A percentile compares a stretch with the other conserved stretches of the same genome.
Evolutionary conservation across 2,329 filamentous ascomycete species (phyloP).

Genomic region (Neonectria coccinea): DNA sequence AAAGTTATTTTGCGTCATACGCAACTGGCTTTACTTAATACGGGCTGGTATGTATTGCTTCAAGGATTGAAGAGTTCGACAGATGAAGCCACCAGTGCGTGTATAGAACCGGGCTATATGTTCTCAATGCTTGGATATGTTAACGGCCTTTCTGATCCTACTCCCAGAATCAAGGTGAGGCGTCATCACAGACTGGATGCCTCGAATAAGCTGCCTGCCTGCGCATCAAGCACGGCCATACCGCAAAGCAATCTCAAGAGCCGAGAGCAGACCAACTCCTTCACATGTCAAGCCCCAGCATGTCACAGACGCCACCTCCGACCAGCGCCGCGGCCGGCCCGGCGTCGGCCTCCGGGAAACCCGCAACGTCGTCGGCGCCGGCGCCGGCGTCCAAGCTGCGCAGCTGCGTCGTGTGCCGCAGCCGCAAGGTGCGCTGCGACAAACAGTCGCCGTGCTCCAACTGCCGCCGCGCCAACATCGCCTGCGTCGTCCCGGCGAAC

Average conservation of each 20-base stretch:
- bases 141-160: neutral
- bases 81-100: neutral
- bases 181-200: neutral
- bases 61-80: no score
- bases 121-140: neutral
- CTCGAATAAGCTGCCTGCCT: neutral
- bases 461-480: conserved; percentile 64
- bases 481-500: conserved; percentile 62
- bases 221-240: neutral
- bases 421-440: conserved; percentile 69
- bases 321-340: conserved; percentile 27
- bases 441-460: conserved; percentile 68
- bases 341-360: conserved; percentile 41
- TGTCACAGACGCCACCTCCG: conserved; percentile 7
- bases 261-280: neutral
- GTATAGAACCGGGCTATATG: neutral
- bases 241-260: neutral
- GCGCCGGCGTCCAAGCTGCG: conserved; percentile 50
- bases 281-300: neutral
- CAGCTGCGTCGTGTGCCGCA: conserved; percentile 64
- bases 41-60: no score
- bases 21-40: no score
- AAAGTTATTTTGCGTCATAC: no score
- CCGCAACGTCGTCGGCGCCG: conserved; percentile 32
- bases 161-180: neutral